Evolutionary conservation across 306 rosid genomes (phyloP).

Genomic region (Sesbania bispinosa): DNA sequence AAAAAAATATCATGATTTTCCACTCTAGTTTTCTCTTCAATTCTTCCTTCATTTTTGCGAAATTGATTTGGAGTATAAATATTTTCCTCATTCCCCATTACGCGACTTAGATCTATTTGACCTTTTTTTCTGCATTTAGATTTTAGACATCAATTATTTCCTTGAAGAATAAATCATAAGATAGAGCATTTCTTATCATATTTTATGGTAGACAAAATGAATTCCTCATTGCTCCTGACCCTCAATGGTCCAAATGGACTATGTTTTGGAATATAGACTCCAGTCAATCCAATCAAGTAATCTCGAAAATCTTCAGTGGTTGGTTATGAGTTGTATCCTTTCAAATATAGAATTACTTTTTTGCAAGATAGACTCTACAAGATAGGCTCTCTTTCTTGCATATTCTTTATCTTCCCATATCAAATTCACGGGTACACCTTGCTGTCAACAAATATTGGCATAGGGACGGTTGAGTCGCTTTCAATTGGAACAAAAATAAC

Average conservation of each 20-base stretch:
- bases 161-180: not conserved
- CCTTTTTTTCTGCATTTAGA: too few relatives aligned
- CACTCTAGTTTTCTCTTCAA: too few relatives aligned
- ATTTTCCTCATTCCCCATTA: too few relatives aligned
- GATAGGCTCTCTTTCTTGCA: not conserved
- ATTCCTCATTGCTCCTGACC: not conserved
- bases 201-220: not conserved
- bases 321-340: not conserved
- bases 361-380: not conserved
- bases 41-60: too few relatives aligned
- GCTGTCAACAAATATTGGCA: not conserved
- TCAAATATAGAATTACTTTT: not conserved
- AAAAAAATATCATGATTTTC: too few relatives aligned
- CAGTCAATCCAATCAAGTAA: not conserved
- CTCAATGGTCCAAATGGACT: not conserved
- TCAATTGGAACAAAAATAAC: not conserved
- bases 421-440: not conserved
- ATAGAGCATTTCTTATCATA: not conserved
- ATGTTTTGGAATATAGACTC: not conserved
- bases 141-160: not conserved
- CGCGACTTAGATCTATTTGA: too few relatives aligned
- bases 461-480: not conserved
- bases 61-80: too few relatives aligned
- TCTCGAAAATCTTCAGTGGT: not conserved
- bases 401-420: not conserved